Evolutionary conservation across 768 basidiomycete genomes (phyloP).

Genomic region (Gautieria morchelliformis): DNA sequence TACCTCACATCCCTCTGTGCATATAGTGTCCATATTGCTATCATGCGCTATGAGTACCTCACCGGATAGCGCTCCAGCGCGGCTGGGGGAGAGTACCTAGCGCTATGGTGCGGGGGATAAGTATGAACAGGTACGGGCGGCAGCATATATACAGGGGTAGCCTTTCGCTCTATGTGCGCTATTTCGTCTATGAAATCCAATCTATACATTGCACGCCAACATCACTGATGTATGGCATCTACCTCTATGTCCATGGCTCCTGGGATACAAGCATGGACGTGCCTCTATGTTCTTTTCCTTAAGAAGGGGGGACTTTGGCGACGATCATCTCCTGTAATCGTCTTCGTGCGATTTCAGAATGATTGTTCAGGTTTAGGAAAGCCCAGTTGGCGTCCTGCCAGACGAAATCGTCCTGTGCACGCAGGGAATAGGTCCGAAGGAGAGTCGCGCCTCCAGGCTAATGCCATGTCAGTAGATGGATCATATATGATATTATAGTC

Average conservation of each 20-base stretch:
- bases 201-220: no score
- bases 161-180: no score
- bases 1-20: no score
- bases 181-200: no score
- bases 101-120: no score
- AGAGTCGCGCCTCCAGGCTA: conserved; percentile 57
- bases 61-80: no score
- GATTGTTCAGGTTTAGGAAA: conserved; percentile 64
- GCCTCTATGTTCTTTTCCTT: background rate
- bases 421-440: conserved; percentile 40
- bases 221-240: background rate
- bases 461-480: background rate
- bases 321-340: conserved; percentile 40
- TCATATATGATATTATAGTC: background rate
- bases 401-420: conserved; percentile 9
- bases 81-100: no score
- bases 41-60: no score
- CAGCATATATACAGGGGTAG: no score
- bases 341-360: conserved; percentile 47
- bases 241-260: background rate
- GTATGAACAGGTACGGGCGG: no score
- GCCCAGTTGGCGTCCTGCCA: conserved; percentile 49
- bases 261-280: background rate
- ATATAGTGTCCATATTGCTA: no score
- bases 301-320: conserved; percentile 19